Conservation (phyloP, 225 moss, liverwort and hornwort species). For the Bryum argenteum region DNA sequence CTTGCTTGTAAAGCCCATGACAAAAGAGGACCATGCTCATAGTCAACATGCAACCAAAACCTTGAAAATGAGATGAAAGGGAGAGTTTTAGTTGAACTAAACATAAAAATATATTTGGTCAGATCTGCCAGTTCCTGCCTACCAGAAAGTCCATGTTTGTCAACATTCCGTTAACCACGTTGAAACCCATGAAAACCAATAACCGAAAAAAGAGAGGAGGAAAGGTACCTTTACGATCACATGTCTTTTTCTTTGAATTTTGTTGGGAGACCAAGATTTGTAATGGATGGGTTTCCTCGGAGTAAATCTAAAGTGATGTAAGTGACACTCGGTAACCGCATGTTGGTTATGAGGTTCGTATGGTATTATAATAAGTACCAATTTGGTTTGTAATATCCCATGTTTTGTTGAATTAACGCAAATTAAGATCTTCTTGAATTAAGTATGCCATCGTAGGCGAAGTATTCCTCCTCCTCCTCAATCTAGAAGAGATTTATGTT, state of each 20-base stretch:
- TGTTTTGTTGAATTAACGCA: no score
- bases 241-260: no score
- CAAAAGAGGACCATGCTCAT: not conserved
- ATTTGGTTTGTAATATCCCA: no score
- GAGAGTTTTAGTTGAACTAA: not conserved
- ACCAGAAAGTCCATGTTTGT: constrained; percentile 20
- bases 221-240: not conserved
- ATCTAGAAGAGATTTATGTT: no score
- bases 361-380: no score
- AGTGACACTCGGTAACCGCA: no score
- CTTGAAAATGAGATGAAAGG: constrained; percentile 16
- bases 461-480: no score
- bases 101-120: not conserved
- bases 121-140: constrained; percentile 4
- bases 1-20: not conserved
- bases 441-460: no score
- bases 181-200: not conserved
- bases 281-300: not conserved
- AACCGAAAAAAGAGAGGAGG: not conserved
- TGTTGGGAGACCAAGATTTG: not conserved
- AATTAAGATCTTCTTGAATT: no score
- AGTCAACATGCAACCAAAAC: constrained; percentile 9
- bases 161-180: constrained; percentile 4
- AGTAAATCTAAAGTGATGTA: no score
- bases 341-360: no score